These are phyloP conservation scores for Gossypioides kirkii DNA, from an alignment of 345 rosid genomes.

Conservation along the genomic window DNA sequence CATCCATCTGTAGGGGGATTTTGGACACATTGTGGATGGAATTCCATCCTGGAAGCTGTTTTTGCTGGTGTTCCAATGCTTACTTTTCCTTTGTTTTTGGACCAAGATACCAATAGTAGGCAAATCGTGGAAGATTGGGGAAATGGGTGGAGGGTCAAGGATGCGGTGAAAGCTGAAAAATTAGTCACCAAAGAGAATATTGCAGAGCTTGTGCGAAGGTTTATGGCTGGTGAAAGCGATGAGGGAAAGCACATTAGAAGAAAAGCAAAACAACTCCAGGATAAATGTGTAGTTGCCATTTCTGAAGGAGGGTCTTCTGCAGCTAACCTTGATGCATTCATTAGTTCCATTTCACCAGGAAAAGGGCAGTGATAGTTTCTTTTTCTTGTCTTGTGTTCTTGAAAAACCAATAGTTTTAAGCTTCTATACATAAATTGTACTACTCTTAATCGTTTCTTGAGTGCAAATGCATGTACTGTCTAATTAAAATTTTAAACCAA, in stretches of 20 bases:
- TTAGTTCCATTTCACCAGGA: constrained; percentile 22
- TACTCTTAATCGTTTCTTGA: no score
- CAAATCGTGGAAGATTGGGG: constrained; percentile 56
- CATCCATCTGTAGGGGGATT: constrained; percentile 55
- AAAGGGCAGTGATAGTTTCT: not conserved
- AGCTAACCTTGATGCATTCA: constrained; percentile 33
- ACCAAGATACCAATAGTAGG: constrained; percentile 47
- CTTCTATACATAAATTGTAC: not conserved
- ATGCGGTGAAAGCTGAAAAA: constrained; percentile 4
- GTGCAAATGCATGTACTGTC: no score
- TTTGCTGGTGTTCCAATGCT: constrained; percentile 52
- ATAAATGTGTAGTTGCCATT: constrained; percentile 28
- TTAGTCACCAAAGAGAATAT: constrained; percentile 33
- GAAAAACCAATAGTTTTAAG: not conserved
- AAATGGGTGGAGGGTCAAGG: constrained; percentile 40
- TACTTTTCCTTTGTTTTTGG: constrained; percentile 42
- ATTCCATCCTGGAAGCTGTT: constrained; percentile 56
- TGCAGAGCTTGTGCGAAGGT: constrained; percentile 14
- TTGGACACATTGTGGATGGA: constrained; percentile 73
- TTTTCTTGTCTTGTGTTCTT: not conserved
- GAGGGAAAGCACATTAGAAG: constrained; percentile 33
- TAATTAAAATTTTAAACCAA: no score
- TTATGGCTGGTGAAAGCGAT: constrained; percentile 24
- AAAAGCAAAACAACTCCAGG: constrained; percentile 22
- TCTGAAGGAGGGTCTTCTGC: constrained; percentile 36